Evolutionary conservation across 257 asterid species (phyloP).

Genomic region (Nicotiana tomentosiformis): DNA sequence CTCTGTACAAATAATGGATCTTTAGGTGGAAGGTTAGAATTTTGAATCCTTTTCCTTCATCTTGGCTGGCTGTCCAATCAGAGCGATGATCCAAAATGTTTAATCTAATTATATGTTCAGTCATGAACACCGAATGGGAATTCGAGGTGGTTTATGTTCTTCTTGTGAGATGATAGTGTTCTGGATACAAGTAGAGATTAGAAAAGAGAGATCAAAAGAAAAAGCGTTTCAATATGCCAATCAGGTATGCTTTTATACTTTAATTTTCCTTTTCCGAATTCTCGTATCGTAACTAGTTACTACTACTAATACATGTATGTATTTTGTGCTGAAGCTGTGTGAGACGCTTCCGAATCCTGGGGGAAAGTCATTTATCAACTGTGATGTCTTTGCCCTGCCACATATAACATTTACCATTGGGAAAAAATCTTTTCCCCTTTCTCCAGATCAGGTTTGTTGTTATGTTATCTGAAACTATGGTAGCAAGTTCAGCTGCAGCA

Average conservation of each 20-base stretch:
- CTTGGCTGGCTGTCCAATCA: neutral
- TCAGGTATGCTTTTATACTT: conserved; percentile 10
- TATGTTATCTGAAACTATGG: neutral
- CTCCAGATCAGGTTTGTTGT: conserved; percentile 23
- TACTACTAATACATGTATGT: neutral
- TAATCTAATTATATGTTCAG: neutral
- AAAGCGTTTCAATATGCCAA: conserved; percentile 14
- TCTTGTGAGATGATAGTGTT: conserved; percentile 28
- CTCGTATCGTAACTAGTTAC: neutral
- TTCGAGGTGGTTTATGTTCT: conserved; percentile 8
- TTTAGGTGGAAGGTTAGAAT: conserved; percentile 13
- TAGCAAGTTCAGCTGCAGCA: neutral
- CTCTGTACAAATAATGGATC: conserved; percentile 15
- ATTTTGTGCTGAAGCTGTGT: conserved; percentile 18
- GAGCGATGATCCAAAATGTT: neutral
- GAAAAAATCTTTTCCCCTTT: conserved; percentile 24
- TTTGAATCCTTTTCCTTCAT: neutral
- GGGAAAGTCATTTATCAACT: conserved; percentile 21
- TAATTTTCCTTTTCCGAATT: neutral
- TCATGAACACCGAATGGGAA: neutral
- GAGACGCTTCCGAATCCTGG: conserved; percentile 31
- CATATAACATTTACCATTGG: conserved; percentile 26
- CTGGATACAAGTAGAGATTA: conserved; percentile 29
- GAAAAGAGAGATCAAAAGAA: conserved; percentile 20
- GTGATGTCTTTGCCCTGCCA: conserved; percentile 24